Base-by-base conservation (phyloP, 2,329 filamentous ascomycete species). In the Xylaria sp. region DNA sequence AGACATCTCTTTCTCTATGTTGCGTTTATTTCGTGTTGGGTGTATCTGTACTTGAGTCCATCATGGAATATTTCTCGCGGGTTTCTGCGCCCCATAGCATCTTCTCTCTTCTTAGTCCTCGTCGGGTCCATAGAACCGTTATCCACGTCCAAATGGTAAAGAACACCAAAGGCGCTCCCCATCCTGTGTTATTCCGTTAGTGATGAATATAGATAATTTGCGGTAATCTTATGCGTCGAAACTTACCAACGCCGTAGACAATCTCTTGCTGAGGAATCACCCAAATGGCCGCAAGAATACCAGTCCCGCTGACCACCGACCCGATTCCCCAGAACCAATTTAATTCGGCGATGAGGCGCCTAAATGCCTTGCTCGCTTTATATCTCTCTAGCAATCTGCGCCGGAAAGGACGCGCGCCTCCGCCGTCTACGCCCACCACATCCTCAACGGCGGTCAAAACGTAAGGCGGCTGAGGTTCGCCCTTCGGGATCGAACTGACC, bases 391-490 rank as follows among this genome's bases (percentile, higher is more conserved):
- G 79, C 21, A 89, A 74, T 0, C 83, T 83, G 72, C 83, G 80
- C 53, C 86, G 81, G 70, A 85, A 89, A 1, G 80, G 82, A 65
- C 84, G 82, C 0, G 86, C 86, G 9, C 87, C 89, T 3, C 84
- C 85, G 21, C 88, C 89, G 74, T 92, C 90, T 48, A 92, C 90
- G 4, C 88, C 89, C 14, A 90, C 85, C 27, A 91, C 84, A 73
- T 92, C 90, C 78, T 92, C 90, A 30, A 91, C 86, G 34, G 92
- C 83, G 58, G 89, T 90, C 72, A 90, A 89, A 1, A 87, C 83
- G 2, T 87, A 85, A 0, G 90, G 90, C 2, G 86, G 83, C 65
- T 90, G 86, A 76, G 81, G 80, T 17, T 83, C 83, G 19, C 89
- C 89, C 74, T 88, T 89, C 0, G 83, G 83, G 0, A 88, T 87